Evolutionary conservation across 1,284 basidiomycete genomes (phyloP).

Genomic region (Heterobasidion irregulare): DNA sequence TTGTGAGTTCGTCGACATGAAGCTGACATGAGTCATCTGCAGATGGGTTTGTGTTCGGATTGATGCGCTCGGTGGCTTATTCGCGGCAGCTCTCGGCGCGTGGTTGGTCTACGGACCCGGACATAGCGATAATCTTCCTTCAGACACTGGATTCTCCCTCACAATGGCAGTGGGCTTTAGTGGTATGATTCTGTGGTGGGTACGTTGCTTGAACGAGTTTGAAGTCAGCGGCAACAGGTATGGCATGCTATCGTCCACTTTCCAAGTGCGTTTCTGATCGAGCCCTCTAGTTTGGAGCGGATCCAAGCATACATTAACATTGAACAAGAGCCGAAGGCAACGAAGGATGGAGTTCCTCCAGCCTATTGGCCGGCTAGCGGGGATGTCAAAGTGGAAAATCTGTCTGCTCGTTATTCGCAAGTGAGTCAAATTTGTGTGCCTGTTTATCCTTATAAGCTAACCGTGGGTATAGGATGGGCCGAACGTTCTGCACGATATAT

Average conservation of each 20-base stretch:
- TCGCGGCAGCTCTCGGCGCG: constrained; percentile 41
- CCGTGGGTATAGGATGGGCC: constrained; percentile 24
- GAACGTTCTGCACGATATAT: constrained; percentile 38
- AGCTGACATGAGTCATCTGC: constrained; percentile 7
- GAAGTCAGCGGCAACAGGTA: constrained; percentile 35
- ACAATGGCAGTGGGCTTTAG: constrained; percentile 51
- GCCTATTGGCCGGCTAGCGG: constrained; percentile 78
- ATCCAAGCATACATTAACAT: constrained; percentile 67
- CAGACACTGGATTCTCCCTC: constrained; percentile 41
- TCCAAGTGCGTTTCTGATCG: too few relatives aligned
- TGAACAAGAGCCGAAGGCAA: constrained; percentile 58
- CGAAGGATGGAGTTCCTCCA: constrained; percentile 47
- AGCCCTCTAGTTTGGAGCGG: constrained; percentile 50
- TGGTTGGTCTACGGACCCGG: constrained; percentile 42
- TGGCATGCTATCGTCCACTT: too few relatives aligned
- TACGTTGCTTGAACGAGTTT: constrained; percentile 45
- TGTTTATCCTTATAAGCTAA: background rate
- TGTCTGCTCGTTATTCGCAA: constrained; percentile 47
- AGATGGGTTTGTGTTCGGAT: constrained; percentile 51
- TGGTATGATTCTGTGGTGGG: constrained; percentile 43
- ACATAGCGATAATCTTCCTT: constrained; percentile 26
- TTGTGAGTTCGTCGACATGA: background rate
- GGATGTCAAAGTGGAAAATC: constrained; percentile 52
- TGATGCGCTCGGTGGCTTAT: constrained; percentile 41
- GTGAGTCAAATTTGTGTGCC: constrained; percentile 14